Base-by-base conservation (phyloP, 805 yeast genomes). In the Cyberlindnera xylosilytica region DNA sequence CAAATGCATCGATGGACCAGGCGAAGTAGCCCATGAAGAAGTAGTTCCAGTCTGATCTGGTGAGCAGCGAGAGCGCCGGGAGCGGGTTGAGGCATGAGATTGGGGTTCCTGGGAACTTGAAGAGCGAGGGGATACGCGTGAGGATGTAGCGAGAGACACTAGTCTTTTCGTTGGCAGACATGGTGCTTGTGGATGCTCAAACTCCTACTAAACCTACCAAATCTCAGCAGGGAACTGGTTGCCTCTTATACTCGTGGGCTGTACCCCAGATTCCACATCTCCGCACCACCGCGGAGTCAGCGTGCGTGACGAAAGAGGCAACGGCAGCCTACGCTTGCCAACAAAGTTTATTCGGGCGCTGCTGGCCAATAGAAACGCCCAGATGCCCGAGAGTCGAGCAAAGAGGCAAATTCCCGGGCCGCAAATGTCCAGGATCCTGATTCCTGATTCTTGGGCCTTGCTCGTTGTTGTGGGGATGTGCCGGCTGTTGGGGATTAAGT, bases 1-100 rank as follows among this genome's bases (percentile, higher is more conserved):
- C 89, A 60, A 83, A 74, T 3, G 87, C 81, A 53, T 82, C 90
- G 73, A 81, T 70, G 3, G 83, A 70, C 89, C 90, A 83, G 26
- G 80, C 84, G 26, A 65, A 58, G 51, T 78, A 76, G 2, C 85
- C 87, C 54, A 79, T 68, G 19, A 69, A 53, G 54, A 82, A 80
- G 45, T 74, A 75, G 45, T 72, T 69, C 86, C 88, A 82, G 44
- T 74, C 68, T 20, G 56, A 60, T 7, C 57, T 46, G 7, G 61
- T 58, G 47, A 74, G 57, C 38, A 63, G 61, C 12, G 53, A 57
- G 22, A 74, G 56, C 1, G 68, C 68, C 11, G 69, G 68, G 23
- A 74, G 53, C 2, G 81, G 81, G 54, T 74, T 74, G 35, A 73
- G 46, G 9, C 51, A 46, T 13, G 44, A 33, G 40, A 51, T 16